These are phyloP conservation scores for Cytauxzoon felis DNA, from an alignment of 169 alveolate genomes.

Conservation along the genomic window DNA sequence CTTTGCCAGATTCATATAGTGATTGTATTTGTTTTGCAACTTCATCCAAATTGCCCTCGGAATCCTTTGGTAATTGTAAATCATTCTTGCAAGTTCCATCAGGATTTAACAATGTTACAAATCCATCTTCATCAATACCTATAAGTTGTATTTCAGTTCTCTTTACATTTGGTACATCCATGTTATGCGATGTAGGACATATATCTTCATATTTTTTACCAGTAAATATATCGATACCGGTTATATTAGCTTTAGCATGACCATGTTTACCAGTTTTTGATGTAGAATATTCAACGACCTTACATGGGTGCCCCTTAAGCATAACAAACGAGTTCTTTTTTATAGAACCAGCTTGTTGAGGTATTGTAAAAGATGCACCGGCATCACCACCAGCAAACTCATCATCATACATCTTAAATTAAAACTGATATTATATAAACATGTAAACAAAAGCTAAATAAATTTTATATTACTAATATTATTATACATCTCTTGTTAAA, in stretches of 20 bases:
- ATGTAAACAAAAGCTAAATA: neutral
- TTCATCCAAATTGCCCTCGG: constrained; percentile 88
- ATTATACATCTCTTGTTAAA: too few relatives aligned
- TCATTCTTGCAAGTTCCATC: constrained; percentile 94
- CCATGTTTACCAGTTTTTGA: constrained; percentile 99
- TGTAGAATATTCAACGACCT: constrained; percentile 92
- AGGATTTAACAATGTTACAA: constrained; percentile 87
- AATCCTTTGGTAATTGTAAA: constrained; percentile 90
- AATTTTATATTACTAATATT: too few relatives aligned
- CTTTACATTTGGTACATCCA: constrained; percentile 94
- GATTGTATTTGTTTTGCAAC: constrained; percentile 82
- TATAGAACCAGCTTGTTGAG: constrained; percentile 94
- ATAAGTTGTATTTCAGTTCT: constrained; percentile 88
- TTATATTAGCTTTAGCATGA: constrained; percentile 97
- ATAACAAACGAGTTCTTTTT: constrained; percentile 94
- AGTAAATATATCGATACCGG: constrained; percentile 97
- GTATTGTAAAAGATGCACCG: constrained; percentile 94
- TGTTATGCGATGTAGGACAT: constrained; percentile 96
- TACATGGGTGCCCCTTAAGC: constrained; percentile 97
- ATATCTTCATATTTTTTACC: constrained; percentile 95
- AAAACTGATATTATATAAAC: neutral
- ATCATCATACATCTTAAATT: constrained; percentile 54
- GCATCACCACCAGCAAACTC: constrained; percentile 78
- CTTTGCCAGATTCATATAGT: constrained; percentile 80
- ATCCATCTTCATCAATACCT: constrained; percentile 91